Conservation (phyloP, 768 basidiomycete genomes). For the Tephrocybe rancida region DNA sequence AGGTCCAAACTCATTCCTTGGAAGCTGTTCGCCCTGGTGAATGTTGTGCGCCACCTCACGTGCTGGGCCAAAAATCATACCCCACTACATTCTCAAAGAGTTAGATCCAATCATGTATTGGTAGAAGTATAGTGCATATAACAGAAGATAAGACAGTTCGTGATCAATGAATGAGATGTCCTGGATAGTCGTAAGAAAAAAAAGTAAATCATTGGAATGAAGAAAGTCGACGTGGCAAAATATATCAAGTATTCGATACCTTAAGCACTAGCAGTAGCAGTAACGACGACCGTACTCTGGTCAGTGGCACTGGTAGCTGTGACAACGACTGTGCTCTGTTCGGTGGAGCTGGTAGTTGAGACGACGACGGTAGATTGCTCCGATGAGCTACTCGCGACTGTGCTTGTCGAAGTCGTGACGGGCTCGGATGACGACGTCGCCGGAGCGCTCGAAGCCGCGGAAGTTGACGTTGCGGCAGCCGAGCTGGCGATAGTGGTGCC, state of each 20-base stretch:
- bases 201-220: too few species aligned
- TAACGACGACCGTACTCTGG: neutral
- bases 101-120: too few species aligned
- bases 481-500: conserved; percentile 2
- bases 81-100: too few species aligned
- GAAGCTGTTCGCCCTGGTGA: too few species aligned
- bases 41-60: too few species aligned
- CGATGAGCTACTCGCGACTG: neutral
- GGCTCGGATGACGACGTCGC: neutral
- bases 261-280: neutral
- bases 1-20: too few species aligned
- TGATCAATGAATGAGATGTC: too few species aligned
- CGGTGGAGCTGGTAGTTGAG: neutral
- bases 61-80: too few species aligned
- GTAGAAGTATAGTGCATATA: too few species aligned
- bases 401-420: neutral
- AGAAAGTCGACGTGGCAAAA: too few species aligned
- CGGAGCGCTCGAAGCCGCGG: neutral
- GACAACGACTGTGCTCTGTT: neutral
- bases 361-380: conserved; percentile 3
- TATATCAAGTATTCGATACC: neutral
- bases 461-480: neutral
- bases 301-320: neutral
- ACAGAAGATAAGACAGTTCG: too few species aligned
- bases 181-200: too few species aligned